Conservation (phyloP, 768 basidiomycete genomes). For the Gautieria morchelliformis region DNA sequence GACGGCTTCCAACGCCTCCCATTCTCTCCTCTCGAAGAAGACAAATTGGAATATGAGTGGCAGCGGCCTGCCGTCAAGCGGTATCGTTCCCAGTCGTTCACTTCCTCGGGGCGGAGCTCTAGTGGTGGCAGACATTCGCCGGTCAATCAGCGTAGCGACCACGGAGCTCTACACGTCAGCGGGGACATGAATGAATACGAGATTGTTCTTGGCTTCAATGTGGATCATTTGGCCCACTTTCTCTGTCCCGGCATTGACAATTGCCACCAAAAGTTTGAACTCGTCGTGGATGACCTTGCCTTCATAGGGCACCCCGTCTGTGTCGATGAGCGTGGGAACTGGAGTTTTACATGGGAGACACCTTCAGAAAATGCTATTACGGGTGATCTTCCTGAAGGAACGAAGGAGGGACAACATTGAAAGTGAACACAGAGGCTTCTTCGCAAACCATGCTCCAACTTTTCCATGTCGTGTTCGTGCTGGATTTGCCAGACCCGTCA, state of each 20-base stretch:
- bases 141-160: neutral
- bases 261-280: slow-evolving; percentile 92
- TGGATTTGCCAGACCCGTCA: slow-evolving; percentile 86
- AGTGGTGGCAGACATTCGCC: slow-evolving; percentile 6
- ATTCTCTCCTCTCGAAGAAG: slow-evolving; percentile 18
- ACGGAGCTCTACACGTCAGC: neutral
- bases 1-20: neutral
- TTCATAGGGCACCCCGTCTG: slow-evolving; percentile 95
- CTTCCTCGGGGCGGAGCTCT: slow-evolving; percentile 42
- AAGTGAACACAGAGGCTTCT: slow-evolving; percentile 9
- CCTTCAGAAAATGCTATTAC: slow-evolving; percentile 23
- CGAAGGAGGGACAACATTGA: slow-evolving; percentile 14
- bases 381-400: slow-evolving; percentile 18
- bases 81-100: slow-evolving; percentile 44
- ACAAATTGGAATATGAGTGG: slow-evolving; percentile 52
- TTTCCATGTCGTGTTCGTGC: slow-evolving; percentile 80
- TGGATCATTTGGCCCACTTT: slow-evolving; percentile 72
- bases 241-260: slow-evolving; percentile 67
- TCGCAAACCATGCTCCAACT: slow-evolving; percentile 36
- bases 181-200: slow-evolving; percentile 41
- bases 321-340: slow-evolving; percentile 58
- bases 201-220: slow-evolving; percentile 66
- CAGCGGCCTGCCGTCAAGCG: slow-evolving; percentile 39
- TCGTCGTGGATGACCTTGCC: slow-evolving; percentile 82
- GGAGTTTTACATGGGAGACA: slow-evolving; percentile 54